Percentiles rank a stretch among this genome's conserved stretches.
phyloP scores from a whole-genome alignment of 306 rosid genomes.

The Alnus glutinosa region DNA sequence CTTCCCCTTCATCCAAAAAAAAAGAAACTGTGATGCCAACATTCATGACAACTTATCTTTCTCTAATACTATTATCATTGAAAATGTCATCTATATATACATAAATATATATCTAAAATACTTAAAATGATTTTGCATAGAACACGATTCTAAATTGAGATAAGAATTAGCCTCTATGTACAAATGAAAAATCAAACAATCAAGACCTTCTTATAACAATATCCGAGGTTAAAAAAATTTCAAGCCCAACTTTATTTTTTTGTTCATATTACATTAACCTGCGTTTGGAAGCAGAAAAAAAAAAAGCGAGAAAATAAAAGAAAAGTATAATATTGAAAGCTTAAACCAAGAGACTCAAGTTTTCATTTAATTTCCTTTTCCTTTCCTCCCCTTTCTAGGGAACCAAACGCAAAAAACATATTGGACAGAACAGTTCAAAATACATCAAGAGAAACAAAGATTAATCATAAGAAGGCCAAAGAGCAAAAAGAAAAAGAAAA shows the following conservation, averaged over 20 bases:
- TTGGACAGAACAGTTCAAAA: background rate
- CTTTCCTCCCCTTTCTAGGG: background rate
- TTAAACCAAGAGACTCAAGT: background rate
- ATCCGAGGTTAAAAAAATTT: background rate
- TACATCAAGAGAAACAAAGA: background rate
- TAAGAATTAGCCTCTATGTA: background rate
- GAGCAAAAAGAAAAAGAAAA: background rate
- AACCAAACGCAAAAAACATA: background rate
- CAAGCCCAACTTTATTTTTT: background rate
- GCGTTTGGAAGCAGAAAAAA: background rate
- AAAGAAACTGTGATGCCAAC: background rate
- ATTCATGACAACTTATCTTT: background rate
- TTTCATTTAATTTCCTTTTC: background rate
- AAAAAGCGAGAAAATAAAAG: background rate
- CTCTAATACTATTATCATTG: background rate
- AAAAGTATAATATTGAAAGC: too few species aligned
- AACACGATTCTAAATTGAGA: background rate
- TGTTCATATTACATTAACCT: background rate
- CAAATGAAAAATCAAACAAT: conserved; percentile 7
- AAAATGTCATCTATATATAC: background rate
- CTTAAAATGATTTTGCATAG: background rate
- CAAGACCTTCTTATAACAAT: background rate
- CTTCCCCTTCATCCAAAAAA: too few species aligned
- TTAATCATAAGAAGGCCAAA: background rate
- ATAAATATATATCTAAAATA: background rate